Conservation (phyloP, 2,329 filamentous ascomycete species). For the Colletotrichum eleusines region DNA sequence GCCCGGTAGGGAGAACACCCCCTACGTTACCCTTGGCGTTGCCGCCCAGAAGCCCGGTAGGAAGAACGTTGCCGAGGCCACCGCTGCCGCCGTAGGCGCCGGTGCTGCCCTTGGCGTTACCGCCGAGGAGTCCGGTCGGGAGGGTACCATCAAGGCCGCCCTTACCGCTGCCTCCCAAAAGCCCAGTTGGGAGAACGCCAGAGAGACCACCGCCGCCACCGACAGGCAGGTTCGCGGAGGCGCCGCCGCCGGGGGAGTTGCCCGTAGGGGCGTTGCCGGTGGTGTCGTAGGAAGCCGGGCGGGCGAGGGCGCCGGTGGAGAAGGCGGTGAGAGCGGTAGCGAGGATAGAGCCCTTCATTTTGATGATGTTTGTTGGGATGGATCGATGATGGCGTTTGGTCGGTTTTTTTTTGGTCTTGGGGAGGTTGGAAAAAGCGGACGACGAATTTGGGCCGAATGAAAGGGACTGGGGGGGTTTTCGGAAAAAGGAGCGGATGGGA, state of each 20-base stretch:
- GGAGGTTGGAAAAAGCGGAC: too few species aligned
- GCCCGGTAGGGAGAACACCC: background rate
- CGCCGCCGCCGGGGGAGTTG: background rate
- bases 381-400: background rate
- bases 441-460: too few species aligned
- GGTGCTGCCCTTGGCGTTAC: background rate
- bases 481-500: background rate
- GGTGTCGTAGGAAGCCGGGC: background rate
- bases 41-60: too few species aligned
- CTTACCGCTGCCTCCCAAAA: background rate
- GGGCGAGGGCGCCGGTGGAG: slow-evolving; percentile 8
- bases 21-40: background rate
- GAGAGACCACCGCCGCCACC: background rate
- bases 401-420: too few species aligned
- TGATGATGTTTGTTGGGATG: background rate
- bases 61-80: too few species aligned
- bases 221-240: background rate
- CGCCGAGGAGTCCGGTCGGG: background rate
- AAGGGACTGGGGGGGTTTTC: background rate
- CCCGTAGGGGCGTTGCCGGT: background rate
- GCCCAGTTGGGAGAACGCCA: background rate
- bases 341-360: slow-evolving; percentile 27
- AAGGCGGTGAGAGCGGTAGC: slow-evolving; percentile 10
- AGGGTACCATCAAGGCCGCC: too few species aligned
- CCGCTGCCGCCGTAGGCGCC: background rate